These are phyloP conservation scores for Babesia ovis DNA, from an alignment of 169 alveolate genomes.

Conservation along the genomic window DNA sequence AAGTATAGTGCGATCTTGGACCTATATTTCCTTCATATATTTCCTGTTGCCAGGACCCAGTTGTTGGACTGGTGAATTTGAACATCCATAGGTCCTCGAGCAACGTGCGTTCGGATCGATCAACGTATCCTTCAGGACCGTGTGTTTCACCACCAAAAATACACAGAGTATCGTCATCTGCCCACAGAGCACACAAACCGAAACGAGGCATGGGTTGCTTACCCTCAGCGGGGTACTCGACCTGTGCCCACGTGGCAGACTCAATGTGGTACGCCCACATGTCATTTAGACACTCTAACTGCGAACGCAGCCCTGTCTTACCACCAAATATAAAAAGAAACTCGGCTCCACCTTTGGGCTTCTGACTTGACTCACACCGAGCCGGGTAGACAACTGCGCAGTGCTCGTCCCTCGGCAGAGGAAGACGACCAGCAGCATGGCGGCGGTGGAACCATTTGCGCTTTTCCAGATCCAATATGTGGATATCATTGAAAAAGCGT, in stretches of 20 bases:
- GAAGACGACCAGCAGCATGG: slow-evolving; percentile 73
- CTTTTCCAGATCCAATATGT: slow-evolving; percentile 80
- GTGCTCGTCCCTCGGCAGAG: slow-evolving; percentile 86
- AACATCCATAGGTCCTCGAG: slow-evolving; percentile 85
- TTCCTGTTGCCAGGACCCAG: slow-evolving; percentile 83
- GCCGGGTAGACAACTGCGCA: slow-evolving; percentile 84
- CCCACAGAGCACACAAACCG: slow-evolving; percentile 86
- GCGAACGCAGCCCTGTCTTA: slow-evolving; percentile 68
- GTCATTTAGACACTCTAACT: slow-evolving; percentile 78
- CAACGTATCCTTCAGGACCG: slow-evolving; percentile 56
- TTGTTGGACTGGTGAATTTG: slow-evolving; percentile 57
- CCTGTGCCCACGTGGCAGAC: slow-evolving; percentile 81
- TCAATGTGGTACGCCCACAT: slow-evolving; percentile 85
- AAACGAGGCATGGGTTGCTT: slow-evolving; percentile 84
- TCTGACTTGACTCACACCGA: slow-evolving; percentile 76
- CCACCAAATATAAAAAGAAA: slow-evolving; percentile 83
- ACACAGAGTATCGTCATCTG: slow-evolving; percentile 82
- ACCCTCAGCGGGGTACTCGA: slow-evolving; percentile 74
- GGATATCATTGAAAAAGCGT: slow-evolving; percentile 79
- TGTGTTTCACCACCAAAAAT: slow-evolving; percentile 87
- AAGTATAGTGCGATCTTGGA: slow-evolving; percentile 83
- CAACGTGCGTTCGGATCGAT: slow-evolving; percentile 70
- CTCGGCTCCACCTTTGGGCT: slow-evolving; percentile 72
- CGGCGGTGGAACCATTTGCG: slow-evolving; percentile 71
- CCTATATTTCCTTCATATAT: slow-evolving; percentile 81